Evolutionary conservation across 768 basidiomycete genomes (phyloP).

Genomic region (Auricularia heimuer): DNA sequence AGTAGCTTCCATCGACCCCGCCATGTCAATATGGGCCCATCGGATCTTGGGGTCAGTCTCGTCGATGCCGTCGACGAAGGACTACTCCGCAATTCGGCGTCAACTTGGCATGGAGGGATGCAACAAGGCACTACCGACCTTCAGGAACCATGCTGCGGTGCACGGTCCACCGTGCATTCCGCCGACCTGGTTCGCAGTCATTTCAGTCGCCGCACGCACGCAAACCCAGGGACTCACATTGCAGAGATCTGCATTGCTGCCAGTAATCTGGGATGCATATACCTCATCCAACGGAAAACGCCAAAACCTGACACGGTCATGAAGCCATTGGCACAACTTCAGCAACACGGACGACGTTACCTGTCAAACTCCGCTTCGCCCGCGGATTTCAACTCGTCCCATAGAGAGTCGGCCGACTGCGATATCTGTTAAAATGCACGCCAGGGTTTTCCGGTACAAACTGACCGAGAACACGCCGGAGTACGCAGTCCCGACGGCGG

Average conservation of each 20-base stretch:
- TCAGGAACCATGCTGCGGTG: slow-evolving; percentile 83
- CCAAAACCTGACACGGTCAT: slow-evolving; percentile 47
- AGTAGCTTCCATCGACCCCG: slow-evolving; percentile 32
- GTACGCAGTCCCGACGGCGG: slow-evolving; percentile 67
- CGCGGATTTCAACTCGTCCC: slow-evolving; percentile 56
- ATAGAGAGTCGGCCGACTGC: slow-evolving; percentile 66
- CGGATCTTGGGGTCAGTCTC: slow-evolving; percentile 48
- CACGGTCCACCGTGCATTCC: slow-evolving; percentile 62
- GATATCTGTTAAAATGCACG: background rate
- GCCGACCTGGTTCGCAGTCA: slow-evolving; percentile 39
- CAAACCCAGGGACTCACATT: slow-evolving; percentile 38
- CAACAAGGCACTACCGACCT: slow-evolving; percentile 19
- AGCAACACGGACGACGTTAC: background rate
- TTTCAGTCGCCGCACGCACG: background rate
- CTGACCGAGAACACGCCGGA: slow-evolving; percentile 68
- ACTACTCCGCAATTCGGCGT: slow-evolving; percentile 11
- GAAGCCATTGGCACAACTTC: no score
- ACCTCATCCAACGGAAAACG: slow-evolving; percentile 82
- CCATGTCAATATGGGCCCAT: slow-evolving; percentile 88
- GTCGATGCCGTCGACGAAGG: slow-evolving; percentile 69
- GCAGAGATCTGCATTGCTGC: slow-evolving; percentile 72
- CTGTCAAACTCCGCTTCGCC: slow-evolving; percentile 66
- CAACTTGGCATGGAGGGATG: no score
- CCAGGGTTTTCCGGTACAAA: background rate
- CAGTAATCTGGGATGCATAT: slow-evolving; percentile 65